phyloP scores from a whole-genome alignment of 2,329 filamentous ascomycete species.

The Colletotrichum sublineola region DNA sequence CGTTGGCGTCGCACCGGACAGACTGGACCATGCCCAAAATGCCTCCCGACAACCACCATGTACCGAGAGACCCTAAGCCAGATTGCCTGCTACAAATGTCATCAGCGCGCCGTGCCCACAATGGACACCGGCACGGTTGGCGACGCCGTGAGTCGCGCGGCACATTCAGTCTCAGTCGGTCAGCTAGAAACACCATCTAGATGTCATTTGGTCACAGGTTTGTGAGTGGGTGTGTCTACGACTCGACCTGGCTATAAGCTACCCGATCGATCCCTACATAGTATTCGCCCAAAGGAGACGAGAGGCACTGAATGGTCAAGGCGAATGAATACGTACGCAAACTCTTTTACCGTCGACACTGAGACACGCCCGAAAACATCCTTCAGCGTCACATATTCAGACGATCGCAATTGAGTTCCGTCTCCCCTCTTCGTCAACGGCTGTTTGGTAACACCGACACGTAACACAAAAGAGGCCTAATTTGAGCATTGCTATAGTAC shows the following conservation, averaged over 20 bases:
- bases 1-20: constrained; percentile 9
- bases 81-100: background rate
- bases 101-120: background rate
- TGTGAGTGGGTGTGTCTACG: background rate
- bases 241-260: background rate
- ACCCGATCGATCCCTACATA: background rate
- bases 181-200: background rate
- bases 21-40: background rate
- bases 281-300: background rate
- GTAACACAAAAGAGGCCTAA: constrained; percentile 21
- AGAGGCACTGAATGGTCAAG: background rate
- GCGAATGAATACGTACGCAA: constrained; percentile 21
- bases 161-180: background rate
- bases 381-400: constrained; percentile 30
- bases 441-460: constrained; percentile 1
- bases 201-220: background rate
- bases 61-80: background rate
- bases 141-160: background rate
- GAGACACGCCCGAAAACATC: constrained; percentile 38
- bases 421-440: background rate
- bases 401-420: constrained; percentile 28
- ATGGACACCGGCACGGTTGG: constrained; percentile 1
- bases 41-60: background rate
- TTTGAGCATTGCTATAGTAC: background rate
- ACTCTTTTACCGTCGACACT: constrained; percentile 21